A percentile compares a stretch with the other conserved stretches of the same genome.
Evolutionary conservation across 2,329 filamentous ascomycete species (phyloP).

Genomic region (Blastomyces parvus): DNA sequence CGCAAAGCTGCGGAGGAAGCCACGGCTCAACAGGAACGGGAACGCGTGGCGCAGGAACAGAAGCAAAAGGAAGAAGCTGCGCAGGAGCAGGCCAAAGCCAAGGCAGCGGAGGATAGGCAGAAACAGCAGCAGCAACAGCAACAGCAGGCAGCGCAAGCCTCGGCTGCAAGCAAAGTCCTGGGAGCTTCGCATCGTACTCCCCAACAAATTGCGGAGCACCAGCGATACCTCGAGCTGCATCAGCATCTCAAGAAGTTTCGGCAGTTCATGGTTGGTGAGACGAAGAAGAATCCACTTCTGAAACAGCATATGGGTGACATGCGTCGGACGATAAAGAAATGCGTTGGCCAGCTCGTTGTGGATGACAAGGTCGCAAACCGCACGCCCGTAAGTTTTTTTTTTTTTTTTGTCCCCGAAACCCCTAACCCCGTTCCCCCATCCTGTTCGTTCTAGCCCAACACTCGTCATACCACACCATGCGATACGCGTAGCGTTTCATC

Average conservation of each 20-base stretch:
- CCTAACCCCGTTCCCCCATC: neutral
- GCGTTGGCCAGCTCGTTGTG: conserved; percentile 60
- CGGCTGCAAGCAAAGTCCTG: conserved; percentile 14
- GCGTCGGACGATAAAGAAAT: conserved; percentile 60
- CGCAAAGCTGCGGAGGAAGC: conserved; percentile 33
- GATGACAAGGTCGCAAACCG: conserved; percentile 55
- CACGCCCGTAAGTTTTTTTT: conserved; percentile 40
- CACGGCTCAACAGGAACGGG: conserved; percentile 20
- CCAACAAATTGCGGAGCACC: conserved; percentile 36
- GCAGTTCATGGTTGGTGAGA: conserved; percentile 45
- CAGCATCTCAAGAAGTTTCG: conserved; percentile 55
- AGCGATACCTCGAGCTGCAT: conserved; percentile 51
- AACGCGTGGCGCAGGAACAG: conserved; percentile 15
- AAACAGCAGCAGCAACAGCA: conserved; percentile 22
- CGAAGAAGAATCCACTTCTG: conserved; percentile 47
- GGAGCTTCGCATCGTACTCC: conserved; percentile 24
- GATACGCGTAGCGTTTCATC: neutral
- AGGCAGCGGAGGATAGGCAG: conserved; percentile 21
- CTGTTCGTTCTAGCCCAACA: neutral
- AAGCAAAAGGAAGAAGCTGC: conserved; percentile 26
- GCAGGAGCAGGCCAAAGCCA: conserved; percentile 22
- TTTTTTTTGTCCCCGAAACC: no score
- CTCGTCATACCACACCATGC: neutral
- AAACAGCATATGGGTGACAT: conserved; percentile 62
- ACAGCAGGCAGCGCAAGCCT: conserved; percentile 19